Percentiles rank a stretch among this genome's conserved stretches.
Evolutionary conservation across 2,329 filamentous ascomycete species (phyloP).

Genomic region (Penicillium sp.): DNA sequence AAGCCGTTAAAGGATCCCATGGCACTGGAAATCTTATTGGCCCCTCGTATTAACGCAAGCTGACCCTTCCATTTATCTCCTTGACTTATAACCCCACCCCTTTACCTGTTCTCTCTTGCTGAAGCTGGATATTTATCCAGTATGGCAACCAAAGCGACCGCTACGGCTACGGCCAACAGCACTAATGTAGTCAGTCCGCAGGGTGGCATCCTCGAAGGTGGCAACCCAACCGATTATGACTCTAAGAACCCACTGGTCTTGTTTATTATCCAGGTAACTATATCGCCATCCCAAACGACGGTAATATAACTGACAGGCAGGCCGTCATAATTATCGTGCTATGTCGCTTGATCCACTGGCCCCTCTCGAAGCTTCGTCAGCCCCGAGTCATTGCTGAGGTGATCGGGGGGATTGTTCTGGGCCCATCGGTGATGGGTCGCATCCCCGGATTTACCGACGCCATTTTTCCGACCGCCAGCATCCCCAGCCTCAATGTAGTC

Average conservation of each 20-base stretch:
- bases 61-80: constrained; percentile 3
- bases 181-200: constrained; percentile 46
- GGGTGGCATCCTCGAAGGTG: constrained; percentile 68
- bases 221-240: constrained; percentile 67
- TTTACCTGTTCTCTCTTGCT: neutral
- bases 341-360: constrained; percentile 71
- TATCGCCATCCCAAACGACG: neutral
- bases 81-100: neutral
- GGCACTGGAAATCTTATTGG: neutral
- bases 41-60: neutral
- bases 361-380: constrained; percentile 72
- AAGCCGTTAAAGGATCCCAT: neutral
- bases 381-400: constrained; percentile 83
- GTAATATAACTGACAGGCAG: constrained; percentile 25
- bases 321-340: constrained; percentile 71
- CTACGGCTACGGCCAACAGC: constrained; percentile 13
- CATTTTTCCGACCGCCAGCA: constrained; percentile 74
- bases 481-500: constrained; percentile 71
- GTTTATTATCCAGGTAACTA: constrained; percentile 69
- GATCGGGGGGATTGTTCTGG: constrained; percentile 78
- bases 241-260: constrained; percentile 69
- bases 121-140: neutral
- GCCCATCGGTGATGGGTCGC: constrained; percentile 82
- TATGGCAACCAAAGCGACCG: constrained; percentile 23
- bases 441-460: constrained; percentile 73